Conservation (phyloP, 1,139 yeast genomes). For the Arxiozyma slooffiae region DNA sequence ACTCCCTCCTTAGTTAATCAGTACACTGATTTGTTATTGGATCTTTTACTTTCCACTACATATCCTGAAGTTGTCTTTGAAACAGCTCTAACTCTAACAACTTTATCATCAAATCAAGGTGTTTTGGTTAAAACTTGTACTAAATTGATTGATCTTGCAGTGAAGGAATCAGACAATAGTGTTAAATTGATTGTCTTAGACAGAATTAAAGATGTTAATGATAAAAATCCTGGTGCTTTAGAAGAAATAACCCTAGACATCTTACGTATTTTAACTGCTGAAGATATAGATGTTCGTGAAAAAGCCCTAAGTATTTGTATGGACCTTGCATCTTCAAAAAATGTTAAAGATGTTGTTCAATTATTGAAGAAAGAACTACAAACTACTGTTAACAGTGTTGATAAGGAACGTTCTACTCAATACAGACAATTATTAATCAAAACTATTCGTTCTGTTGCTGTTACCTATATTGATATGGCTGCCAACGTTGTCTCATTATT, state of each 20-base stretch:
- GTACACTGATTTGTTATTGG: conserved; percentile 64
- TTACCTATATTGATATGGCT: conserved; percentile 82
- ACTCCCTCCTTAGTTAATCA: conserved; percentile 58
- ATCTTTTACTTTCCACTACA: conserved; percentile 58
- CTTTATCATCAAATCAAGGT: conserved; percentile 57
- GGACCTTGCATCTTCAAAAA: conserved; percentile 71
- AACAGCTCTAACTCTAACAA: conserved; percentile 79
- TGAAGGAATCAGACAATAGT: conserved; percentile 85
- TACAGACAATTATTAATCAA: conserved; percentile 83
- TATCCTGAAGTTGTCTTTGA: conserved; percentile 80
- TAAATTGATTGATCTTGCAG: conserved; percentile 80
- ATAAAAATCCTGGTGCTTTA: conserved; percentile 69
- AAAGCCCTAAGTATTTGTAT: conserved; percentile 79
- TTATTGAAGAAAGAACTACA: conserved; percentile 85
- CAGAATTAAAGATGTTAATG: conserved; percentile 68
- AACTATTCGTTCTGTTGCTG: conserved; percentile 84
- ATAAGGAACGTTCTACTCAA: conserved; percentile 61
- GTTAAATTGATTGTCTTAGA: conserved; percentile 88
- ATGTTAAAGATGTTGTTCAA: conserved; percentile 89
- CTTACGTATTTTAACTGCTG: conserved; percentile 72
- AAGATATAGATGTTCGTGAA: conserved; percentile 83
- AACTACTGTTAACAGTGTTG: conserved; percentile 52
- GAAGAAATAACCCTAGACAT: conserved; percentile 82
- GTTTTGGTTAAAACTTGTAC: conserved; percentile 68
- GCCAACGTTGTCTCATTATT: conserved; percentile 81